Evolutionary conservation across 2,329 filamentous ascomycete genomes (phyloP).

Genomic region (Fusarium nisikadoi): DNA sequence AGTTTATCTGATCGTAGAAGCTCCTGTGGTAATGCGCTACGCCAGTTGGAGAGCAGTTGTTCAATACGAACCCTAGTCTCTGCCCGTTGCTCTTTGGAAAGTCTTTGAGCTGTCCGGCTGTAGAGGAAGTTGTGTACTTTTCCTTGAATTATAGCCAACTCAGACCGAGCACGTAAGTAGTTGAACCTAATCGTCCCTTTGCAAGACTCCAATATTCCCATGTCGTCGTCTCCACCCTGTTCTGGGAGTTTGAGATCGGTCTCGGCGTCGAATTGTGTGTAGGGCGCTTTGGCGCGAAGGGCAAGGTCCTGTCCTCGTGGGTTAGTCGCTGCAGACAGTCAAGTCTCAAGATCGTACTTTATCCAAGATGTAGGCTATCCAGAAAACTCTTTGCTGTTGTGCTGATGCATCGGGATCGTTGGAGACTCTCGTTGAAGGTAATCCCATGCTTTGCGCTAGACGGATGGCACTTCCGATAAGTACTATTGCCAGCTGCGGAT

Average conservation of each 20-base stretch:
- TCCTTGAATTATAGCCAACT: background rate
- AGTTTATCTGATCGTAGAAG: background rate
- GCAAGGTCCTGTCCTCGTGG: background rate
- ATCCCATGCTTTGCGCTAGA: background rate
- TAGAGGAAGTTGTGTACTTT: background rate
- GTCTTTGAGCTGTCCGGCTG: background rate
- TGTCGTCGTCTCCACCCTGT: fast-evolving
- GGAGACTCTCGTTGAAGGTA: background rate
- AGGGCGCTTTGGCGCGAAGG: background rate
- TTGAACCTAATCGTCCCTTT: background rate
- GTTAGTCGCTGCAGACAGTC: background rate
- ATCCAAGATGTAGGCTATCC: background rate
- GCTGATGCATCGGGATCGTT: background rate
- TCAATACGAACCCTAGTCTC: background rate
- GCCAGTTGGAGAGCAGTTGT: background rate
- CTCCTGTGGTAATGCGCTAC: fast-evolving
- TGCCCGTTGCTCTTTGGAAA: background rate
- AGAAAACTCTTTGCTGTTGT: background rate
- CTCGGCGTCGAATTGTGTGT: background rate
- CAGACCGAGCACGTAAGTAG: background rate
- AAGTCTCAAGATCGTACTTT: background rate
- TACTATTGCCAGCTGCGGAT: background rate
- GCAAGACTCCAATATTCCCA: background rate
- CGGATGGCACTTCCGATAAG: background rate
- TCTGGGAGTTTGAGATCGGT: background rate